A percentile compares a stretch with the other conserved stretches of the same genome.
phyloP scores from a whole-genome alignment of 257 asterid genomes.

The Capsicum baccatum region DNA sequence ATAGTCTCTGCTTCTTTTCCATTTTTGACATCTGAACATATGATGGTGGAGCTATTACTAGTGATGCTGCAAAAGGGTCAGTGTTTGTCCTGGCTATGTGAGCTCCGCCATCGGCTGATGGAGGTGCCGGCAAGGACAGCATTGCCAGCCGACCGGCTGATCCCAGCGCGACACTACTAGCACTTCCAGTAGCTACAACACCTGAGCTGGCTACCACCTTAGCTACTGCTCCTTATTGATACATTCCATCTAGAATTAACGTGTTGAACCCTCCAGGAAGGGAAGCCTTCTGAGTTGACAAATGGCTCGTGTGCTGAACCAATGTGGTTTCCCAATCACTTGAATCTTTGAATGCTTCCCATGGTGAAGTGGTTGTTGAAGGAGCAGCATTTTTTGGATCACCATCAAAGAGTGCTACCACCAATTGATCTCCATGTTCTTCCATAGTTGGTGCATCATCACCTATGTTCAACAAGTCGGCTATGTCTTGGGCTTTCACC shows the following conservation, averaged over 20 bases:
- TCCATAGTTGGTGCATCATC: conserved; percentile 56
- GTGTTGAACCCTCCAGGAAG: conserved; percentile 74
- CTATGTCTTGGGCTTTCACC: conserved; percentile 48
- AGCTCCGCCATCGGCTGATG: conserved; percentile 42
- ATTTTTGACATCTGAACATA: conserved; percentile 92
- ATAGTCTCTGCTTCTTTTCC: conserved; percentile 81
- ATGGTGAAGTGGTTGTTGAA: conserved; percentile 51
- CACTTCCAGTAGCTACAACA: conserved; percentile 69
- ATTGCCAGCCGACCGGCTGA: conserved; percentile 78
- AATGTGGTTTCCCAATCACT: conserved; percentile 85
- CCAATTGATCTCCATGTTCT: conserved; percentile 63
- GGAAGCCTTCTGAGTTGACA: conserved; percentile 64
- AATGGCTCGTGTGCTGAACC: conserved; percentile 71
- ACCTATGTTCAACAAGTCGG: conserved; percentile 71
- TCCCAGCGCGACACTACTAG: conserved; percentile 80
- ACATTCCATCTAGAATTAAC: conserved; percentile 81
- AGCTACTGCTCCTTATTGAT: conserved; percentile 65
- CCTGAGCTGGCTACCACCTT: conserved; percentile 68
- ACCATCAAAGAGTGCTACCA: conserved; percentile 75
- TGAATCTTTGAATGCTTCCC: conserved; percentile 79
- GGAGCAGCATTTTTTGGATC: conserved; percentile 36
- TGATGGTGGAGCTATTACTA: conserved; percentile 72
- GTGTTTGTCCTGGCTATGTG: not conserved
- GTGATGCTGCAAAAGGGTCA: conserved; percentile 80
- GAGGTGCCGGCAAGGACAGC: conserved; percentile 85